These are phyloP conservation scores for Knufia fluminis DNA, from an alignment of 2,329 filamentous ascomycete species.

Conservation along the genomic window DNA sequence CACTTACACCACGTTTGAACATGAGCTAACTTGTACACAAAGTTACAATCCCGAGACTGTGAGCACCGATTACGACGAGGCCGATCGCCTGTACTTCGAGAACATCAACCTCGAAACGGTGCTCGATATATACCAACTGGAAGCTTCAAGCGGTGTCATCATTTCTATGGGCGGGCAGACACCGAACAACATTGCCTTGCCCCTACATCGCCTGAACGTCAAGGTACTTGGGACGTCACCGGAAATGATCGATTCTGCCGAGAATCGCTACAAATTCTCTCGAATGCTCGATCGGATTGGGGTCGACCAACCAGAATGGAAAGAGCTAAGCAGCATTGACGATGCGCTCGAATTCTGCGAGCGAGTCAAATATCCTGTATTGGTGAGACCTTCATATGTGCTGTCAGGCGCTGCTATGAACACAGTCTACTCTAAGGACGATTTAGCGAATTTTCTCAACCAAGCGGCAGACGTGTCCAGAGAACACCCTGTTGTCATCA, in stretches of 20 bases:
- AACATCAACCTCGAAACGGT: slow-evolving; percentile 86
- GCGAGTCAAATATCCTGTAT: slow-evolving; percentile 81
- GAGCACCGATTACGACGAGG: slow-evolving; percentile 85
- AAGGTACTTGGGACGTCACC: slow-evolving; percentile 92
- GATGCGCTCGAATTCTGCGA: slow-evolving; percentile 83
- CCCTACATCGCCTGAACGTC: slow-evolving; percentile 77
- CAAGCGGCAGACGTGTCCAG: slow-evolving; percentile 90
- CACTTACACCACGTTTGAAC: no score
- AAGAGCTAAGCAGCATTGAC: slow-evolving; percentile 88
- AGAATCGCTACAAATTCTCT: slow-evolving; percentile 98
- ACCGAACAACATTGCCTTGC: slow-evolving; percentile 93
- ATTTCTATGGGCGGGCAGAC: slow-evolving; percentile 96
- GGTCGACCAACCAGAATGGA: slow-evolving; percentile 96
- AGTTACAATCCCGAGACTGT: slow-evolving; percentile 80
- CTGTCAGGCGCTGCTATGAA: slow-evolving; percentile 98
- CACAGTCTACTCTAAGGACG: slow-evolving; percentile 93
- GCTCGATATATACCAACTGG: slow-evolving; percentile 85
- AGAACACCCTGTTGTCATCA: slow-evolving; percentile 95
- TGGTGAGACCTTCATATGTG: slow-evolving; percentile 93
- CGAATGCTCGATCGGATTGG: slow-evolving; percentile 92
- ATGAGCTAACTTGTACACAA: no score
- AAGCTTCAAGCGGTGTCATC: slow-evolving; percentile 73
- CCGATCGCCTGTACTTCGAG: slow-evolving; percentile 91
- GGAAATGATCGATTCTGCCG: slow-evolving; percentile 96
- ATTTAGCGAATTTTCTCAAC: slow-evolving; percentile 76